Evolutionary conservation across 2,329 filamentous ascomycete species (phyloP), one percentile per base, ranked within the genome.

Genomic region (Alternaria sp.): DNA sequence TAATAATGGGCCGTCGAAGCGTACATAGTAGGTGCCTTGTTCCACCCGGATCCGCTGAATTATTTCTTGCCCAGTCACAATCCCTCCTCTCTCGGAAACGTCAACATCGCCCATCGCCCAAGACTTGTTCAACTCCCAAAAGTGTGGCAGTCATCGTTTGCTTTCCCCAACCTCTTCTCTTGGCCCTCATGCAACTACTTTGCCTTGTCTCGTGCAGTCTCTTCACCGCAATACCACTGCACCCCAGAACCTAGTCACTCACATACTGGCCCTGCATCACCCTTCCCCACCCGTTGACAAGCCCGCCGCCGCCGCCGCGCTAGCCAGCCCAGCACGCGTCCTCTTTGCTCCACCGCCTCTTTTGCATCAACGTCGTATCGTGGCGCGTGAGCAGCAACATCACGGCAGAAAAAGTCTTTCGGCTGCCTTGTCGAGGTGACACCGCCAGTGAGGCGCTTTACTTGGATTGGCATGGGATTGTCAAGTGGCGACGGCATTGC

Each of bases 1-100:
- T 17, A 17, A 17, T 26, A 34, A 49, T 58, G 45, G 24, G 50
- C 50, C 23, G 58, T 33, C 29, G 39, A 42, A 48, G 58, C 58
- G 17, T 17, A 17, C 17, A 17, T 17, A 17, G 58, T 58, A 58
- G 58, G 54, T 58, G 55, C 55, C 51, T 58, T 58, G 55, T 58
- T 56, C 55, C 37, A 52, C 45, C 45, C 51, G 55, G 50, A 36
- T 51, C 28, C 42, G 37, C 55, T 29, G 28, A 45, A 54, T 48
- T 23, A 17, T 31, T 54, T 57, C 49, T 52, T 48, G 44, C 44
- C 44, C 44, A 48, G 31, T 48, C 44, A 26, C 37, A 36, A 49
- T 54, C 55, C 17, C 17, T 17, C 17, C 17, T 17, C 17, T 17
- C 17, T 17, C 17, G 17, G 17, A 17, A 17, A 17, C 17, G 17